phyloP scores from a whole-genome alignment of 2,329 filamentous ascomycete species.

The Alternaria panax region DNA sequence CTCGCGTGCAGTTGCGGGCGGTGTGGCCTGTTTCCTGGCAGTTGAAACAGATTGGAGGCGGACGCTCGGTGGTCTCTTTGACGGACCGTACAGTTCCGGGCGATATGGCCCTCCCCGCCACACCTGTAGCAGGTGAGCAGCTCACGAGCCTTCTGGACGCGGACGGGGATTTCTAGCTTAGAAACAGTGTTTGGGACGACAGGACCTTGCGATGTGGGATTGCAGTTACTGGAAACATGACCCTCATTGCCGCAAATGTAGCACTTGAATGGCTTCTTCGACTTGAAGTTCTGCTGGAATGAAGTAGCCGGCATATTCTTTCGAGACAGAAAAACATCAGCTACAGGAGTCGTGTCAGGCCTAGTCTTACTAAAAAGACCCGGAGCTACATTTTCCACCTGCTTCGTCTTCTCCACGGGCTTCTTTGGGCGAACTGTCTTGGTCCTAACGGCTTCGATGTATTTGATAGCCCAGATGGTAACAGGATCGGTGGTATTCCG shows the following conservation, averaged over 20 bases:
- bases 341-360: neutral
- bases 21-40: constrained; percentile 12
- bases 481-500: neutral
- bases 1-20: constrained; percentile 9
- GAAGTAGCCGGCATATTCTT: neutral
- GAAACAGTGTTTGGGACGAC: neutral
- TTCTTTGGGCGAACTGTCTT: neutral
- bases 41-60: neutral
- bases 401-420: neutral
- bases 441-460: neutral
- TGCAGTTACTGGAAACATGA: neutral
- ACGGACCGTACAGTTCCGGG: neutral
- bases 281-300: neutral
- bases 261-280: neutral
- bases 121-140: neutral
- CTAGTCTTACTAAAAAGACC: neutral
- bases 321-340: neutral
- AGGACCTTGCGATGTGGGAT: neutral
- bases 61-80: neutral
- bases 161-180: neutral
- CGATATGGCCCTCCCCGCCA: neutral
- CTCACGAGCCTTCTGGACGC: neutral
- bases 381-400: neutral
- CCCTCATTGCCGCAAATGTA: neutral
- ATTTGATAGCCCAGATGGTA: constrained; percentile 10